phyloP scores from a whole-genome alignment of 192 early-diverging fungal genomes.

The Coemansia guatemalensis region DNA sequence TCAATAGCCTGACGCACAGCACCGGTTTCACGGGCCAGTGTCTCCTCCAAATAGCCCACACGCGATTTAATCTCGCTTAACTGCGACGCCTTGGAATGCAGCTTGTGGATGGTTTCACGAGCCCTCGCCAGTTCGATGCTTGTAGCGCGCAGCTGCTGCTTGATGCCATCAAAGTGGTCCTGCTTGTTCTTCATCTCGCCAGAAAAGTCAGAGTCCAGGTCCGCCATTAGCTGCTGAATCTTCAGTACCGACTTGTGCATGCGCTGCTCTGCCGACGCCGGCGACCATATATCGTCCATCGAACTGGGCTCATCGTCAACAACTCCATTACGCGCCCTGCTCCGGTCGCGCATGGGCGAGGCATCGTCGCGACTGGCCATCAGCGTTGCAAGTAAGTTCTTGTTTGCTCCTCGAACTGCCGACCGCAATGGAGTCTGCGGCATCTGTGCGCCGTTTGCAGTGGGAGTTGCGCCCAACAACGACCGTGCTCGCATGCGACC shows the following conservation, averaged over 20 bases:
- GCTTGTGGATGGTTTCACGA: constrained; percentile 54
- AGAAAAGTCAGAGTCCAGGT: constrained; percentile 67
- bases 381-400: constrained; percentile 31
- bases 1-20: constrained; percentile 45
- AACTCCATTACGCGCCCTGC: background rate
- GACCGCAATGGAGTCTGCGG: constrained; percentile 39
- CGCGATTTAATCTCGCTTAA: constrained; percentile 60
- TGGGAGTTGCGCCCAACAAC: constrained; percentile 1
- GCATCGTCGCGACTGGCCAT: constrained; percentile 9
- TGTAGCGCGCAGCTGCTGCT: constrained; percentile 55
- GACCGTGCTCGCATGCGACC: constrained; percentile 10
- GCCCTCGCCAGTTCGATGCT: constrained; percentile 60
- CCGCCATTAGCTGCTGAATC: constrained; percentile 67
- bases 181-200: constrained; percentile 62
- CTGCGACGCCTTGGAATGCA: constrained; percentile 54
- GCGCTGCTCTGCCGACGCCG: constrained; percentile 39
- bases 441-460: constrained; percentile 7
- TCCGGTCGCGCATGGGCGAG: background rate
- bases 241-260: constrained; percentile 51
- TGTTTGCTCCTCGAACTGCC: constrained; percentile 19
- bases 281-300: constrained; percentile 28
- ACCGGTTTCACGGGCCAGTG: constrained; percentile 53
- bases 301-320: background rate
- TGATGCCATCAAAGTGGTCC: constrained; percentile 56
- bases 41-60: constrained; percentile 61